These are phyloP conservation scores for Penicillium sp. DNA, from an alignment of 2,329 filamentous ascomycete species.

Conservation along the genomic window DNA sequence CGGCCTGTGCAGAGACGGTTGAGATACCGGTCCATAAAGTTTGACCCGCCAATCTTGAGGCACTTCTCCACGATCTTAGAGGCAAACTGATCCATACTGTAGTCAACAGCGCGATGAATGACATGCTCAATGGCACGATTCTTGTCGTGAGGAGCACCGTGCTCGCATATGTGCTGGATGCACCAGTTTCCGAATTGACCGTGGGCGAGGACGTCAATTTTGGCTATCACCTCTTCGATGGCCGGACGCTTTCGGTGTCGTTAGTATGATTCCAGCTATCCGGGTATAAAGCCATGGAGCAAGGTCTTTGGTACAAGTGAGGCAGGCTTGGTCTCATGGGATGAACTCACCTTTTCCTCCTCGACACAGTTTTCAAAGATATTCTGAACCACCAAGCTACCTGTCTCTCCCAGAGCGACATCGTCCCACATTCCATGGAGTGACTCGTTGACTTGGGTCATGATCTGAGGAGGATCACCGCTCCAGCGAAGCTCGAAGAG, in stretches of 20 bases:
- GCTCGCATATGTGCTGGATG: conserved; percentile 98
- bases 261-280: background rate
- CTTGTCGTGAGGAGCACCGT: conserved; percentile 86
- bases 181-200: conserved; percentile 99
- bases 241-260: conserved; percentile 74
- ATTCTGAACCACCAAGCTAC: conserved; percentile 96
- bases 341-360: conserved; percentile 82
- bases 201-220: conserved; percentile 94
- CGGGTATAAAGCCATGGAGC: background rate
- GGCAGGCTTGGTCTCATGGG: background rate
- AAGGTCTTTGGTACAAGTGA: background rate
- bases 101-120: conserved; percentile 87
- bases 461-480: conserved; percentile 92
- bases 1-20: conserved; percentile 92
- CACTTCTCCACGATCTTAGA: conserved; percentile 99
- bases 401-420: conserved; percentile 93
- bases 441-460: conserved; percentile 96
- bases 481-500: conserved; percentile 97
- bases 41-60: conserved; percentile 87
- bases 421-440: conserved; percentile 98
- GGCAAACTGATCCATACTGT: conserved; percentile 98
- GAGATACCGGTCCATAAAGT: conserved; percentile 90
- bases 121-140: conserved; percentile 94
- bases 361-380: conserved; percentile 99
- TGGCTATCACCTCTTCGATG: conserved; percentile 91